Percentiles rank a stretch among this genome's conserved stretches.
These are phyloP conservation scores for Penicillium sp. DNA, from an alignment of 2,329 filamentous ascomycete genomes.

Conservation along the genomic window DNA sequence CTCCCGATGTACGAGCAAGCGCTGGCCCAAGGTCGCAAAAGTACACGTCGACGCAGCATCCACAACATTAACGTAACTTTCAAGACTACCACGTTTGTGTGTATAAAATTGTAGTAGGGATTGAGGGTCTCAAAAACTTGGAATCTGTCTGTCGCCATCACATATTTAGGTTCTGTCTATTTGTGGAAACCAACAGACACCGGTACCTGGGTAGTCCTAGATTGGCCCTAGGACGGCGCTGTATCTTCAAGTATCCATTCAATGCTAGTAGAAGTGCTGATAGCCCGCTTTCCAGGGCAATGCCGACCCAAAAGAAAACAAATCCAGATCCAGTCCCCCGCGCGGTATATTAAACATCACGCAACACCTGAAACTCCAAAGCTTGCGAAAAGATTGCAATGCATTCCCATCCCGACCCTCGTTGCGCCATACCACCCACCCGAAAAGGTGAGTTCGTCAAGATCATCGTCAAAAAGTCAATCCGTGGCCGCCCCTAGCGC, in stretches of 20 bases:
- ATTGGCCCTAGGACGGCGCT: background rate
- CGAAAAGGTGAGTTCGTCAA: constrained; percentile 5
- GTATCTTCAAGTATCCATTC: background rate
- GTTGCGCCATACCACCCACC: constrained; percentile 1
- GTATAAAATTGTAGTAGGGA: no score
- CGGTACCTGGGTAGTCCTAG: background rate
- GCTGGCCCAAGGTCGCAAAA: no score
- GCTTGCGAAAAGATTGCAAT: constrained; percentile 19
- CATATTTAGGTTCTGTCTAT: no score
- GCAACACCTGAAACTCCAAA: constrained; percentile 18
- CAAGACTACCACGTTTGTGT: no score
- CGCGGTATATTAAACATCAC: constrained; percentile 18
- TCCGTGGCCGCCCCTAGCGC: background rate
- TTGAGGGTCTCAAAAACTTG: no score
- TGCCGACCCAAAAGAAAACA: background rate
- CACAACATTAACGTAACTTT: no score
- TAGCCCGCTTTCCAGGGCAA: background rate
- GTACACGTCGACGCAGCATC: no score
- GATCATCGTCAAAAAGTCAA: constrained; percentile 13
- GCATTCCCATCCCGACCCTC: constrained; percentile 7
- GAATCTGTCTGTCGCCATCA: no score
- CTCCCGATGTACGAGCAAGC: no score
- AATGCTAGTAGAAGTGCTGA: background rate
- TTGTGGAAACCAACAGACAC: no score
- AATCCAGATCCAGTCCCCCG: constrained; percentile 8